These are phyloP conservation scores for Eutrema yunnanense DNA, from an alignment of 345 rosid genomes.

Conservation along the genomic window DNA sequence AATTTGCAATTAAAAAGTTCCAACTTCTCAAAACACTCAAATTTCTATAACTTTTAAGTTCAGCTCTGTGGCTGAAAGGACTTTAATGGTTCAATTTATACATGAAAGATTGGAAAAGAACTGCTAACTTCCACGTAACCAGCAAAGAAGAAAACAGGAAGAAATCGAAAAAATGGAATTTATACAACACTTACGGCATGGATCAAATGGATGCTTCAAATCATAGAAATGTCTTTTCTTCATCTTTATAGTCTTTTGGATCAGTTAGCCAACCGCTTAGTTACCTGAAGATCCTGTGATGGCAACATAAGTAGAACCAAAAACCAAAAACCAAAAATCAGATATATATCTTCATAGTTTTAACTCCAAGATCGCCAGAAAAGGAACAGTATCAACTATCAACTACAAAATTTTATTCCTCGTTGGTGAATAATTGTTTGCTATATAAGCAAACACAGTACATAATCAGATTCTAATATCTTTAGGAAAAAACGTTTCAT, in stretches of 20 bases:
- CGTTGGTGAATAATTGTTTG: not conserved
- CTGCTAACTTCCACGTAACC: not conserved
- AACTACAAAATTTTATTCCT: not conserved
- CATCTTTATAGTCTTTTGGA: conserved; percentile 16
- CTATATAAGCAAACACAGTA: not conserved
- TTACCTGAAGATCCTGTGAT: not conserved
- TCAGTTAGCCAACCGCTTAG: not conserved
- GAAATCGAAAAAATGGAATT: not conserved
- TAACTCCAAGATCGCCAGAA: not conserved
- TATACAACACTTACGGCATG: conserved; percentile 42
- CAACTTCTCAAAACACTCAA: not conserved
- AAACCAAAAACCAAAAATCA: conserved; percentile 1
- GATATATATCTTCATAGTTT: not conserved
- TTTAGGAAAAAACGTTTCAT: not conserved
- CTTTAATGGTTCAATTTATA: not conserved
- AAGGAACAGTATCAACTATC: not conserved
- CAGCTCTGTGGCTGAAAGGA: not conserved
- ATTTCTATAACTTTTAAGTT: not conserved
- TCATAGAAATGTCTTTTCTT: conserved; percentile 46
- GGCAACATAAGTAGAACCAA: conserved; percentile 3
- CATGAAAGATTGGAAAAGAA: not conserved
- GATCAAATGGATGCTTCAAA: conserved; percentile 48
- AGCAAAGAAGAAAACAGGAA: not conserved
- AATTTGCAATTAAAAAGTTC: not conserved
- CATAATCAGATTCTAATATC: too few relatives aligned